Percentiles rank a stretch among this genome's conserved stretches.
phyloP scores from a whole-genome alignment of 352 stramenopile species.

The Halophytophthora batemanensis region DNA sequence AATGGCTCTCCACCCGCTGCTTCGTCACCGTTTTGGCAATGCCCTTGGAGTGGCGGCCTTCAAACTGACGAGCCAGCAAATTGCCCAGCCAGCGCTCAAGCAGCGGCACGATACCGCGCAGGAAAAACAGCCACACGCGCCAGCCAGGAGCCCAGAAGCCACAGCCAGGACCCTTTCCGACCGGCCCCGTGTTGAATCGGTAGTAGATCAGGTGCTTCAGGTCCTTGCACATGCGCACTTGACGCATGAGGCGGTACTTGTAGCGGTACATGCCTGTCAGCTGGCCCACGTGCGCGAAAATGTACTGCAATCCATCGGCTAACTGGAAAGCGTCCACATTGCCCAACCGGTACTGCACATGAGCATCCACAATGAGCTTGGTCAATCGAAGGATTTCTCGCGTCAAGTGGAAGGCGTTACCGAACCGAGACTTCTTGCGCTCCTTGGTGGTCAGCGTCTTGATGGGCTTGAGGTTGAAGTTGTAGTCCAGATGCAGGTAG shows the following conservation, averaged over 20 bases:
- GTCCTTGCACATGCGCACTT: slow-evolving; percentile 99
- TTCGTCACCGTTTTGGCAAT: slow-evolving; percentile 99
- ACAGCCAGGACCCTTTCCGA: slow-evolving; percentile 98
- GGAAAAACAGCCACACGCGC: slow-evolving; percentile 99
- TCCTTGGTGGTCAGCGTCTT: slow-evolving; percentile 99
- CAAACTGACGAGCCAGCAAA: slow-evolving; percentile 98
- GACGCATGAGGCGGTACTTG: slow-evolving; percentile 98
- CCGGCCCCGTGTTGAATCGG: slow-evolving; percentile 99
- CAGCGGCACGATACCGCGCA: slow-evolving; percentile 97
- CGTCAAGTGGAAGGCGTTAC: slow-evolving; percentile 95
- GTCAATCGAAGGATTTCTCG: slow-evolving; percentile 99
- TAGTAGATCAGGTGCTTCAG: slow-evolving; percentile 99
- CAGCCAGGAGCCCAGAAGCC: slow-evolving; percentile 99
- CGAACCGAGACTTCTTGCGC: slow-evolving; percentile 98
- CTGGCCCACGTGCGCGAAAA: slow-evolving; percentile 99
- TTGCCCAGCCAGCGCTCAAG: slow-evolving; percentile 99
- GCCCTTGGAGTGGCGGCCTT: slow-evolving; percentile 98
- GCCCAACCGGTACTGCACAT: slow-evolving; percentile 99
- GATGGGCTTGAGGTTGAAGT: slow-evolving; percentile 99
- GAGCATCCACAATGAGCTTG: slow-evolving; percentile 99
- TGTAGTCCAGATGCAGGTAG: slow-evolving; percentile 99
- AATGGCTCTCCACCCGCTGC: slow-evolving; percentile 99
- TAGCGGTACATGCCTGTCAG: slow-evolving; percentile 99
- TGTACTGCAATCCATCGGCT: slow-evolving; percentile 99
- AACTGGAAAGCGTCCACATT: slow-evolving; percentile 99